Evolutionary conservation across 495 filamentous ascomycete genomes (phyloP), one percentile per base, ranked within the genome.

Genomic region (Lophiostoma macrostomum): DNA sequence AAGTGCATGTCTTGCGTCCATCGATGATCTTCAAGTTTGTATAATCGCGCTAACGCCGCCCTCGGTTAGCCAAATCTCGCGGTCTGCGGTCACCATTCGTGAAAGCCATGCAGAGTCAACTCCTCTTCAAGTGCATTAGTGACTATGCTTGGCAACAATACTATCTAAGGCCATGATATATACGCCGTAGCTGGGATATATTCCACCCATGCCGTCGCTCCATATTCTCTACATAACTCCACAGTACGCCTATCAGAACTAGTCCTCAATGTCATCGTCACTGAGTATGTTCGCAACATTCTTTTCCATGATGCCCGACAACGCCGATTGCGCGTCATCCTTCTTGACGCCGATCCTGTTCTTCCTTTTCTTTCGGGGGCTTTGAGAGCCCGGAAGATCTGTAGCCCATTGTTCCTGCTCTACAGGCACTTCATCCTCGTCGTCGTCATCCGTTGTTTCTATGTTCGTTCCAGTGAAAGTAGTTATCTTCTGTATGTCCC

Each of bases 231-330:
- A 5, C 39, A 20, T 41, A 16, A 14, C 42, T 31, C 13, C 13
- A 30, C 27, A 6, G 5, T 8, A 6, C 30, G 20, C 25, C 16
- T 5, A 5, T 70, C 61, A n/a, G n/a, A n/a, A 79, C 65, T 85
- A 81, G 71, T 96, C 91, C 69, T 90, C 89, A 69, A 98, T 97
- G 76, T 98, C 93, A 75, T 98, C 93, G 66, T 97, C 91, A 63
- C 85, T 90, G 35, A 97, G 72, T 45, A 90, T 80, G 43, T 81
- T 84, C 67, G 83, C 79, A 36, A 79, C 74, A 47, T 73, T 71
- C 35, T 74, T 70, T 16, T 74, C 69, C 3, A 69, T 57, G 23
- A 47, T 48, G 38, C 45, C 44, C 39, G 23, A 37, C 39, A 50
- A 10, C 47, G 27, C 24, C 6, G 18, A 32, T 23, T 39, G 30